Base-by-base conservation (phyloP, 495 filamentous ascomycete genomes). In the Penicillium daleae region DNA sequence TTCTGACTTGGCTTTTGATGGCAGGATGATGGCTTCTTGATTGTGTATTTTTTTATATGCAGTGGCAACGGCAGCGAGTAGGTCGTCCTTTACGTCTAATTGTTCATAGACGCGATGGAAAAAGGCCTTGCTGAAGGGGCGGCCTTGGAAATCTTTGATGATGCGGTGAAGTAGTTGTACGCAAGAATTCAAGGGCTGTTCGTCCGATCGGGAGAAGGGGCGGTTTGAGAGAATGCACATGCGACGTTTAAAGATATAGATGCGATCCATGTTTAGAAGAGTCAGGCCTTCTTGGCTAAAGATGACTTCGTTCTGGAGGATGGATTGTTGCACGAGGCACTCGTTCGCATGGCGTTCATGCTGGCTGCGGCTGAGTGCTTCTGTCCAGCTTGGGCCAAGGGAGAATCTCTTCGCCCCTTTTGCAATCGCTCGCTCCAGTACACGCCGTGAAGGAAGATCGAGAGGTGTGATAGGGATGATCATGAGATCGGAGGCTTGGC, bases 211-310 rank as follows among this genome's bases (percentile, higher is more conserved):
- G 56, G 64, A 62, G 60, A 64, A 71, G 9, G 69, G 63, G 39
- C 66, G 72, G 48, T 67, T 75, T 9, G 83, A 79, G 57, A 89
- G 84, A 19, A 83, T 79, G 57, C 85, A 83, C 3, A 91, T 79
- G 5, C 85, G 80, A 33, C 83, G 81, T 67, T 90, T 90, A 77
- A 92, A 88, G 46, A 85, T 90, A 74, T 90, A 91, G 66, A 91
- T 78, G 59, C 87, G 83, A 71, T 92, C 89, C 46, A 92, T 82
- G 17, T 84, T 86, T 0, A 92, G 74, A 32, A 92, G 72, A 1
- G 85, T 89, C 32, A 92, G 75, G 37, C 86, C 87, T 50, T 89
- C 87, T n/a, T 87, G 85, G 29, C 85, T 83, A 78, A 89, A 92
- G 57, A 92, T 75, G 32, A 88, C 77, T 53, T 90, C 86, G 66